Base-by-base conservation (phyloP, 768 basidiomycete species). In the Gymnopilus junonius region DNA sequence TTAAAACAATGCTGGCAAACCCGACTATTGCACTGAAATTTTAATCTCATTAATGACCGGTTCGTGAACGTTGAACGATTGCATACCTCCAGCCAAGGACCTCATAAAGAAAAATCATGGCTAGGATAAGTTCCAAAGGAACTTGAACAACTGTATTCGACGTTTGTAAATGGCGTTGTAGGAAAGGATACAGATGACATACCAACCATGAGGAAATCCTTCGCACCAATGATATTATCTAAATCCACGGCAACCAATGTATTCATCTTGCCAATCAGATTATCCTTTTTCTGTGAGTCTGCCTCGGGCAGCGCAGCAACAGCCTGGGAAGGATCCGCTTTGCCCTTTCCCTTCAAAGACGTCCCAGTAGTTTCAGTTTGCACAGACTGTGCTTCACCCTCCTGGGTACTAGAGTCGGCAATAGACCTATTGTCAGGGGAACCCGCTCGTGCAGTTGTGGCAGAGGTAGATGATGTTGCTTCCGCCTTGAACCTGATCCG, bases 211-310 rank as follows among this genome's bases (percentile, higher is more conserved):
- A 80, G 60, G 62, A 81, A 77, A 62, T 81, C 75, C 21, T 77
- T 73, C 3, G 76, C 73, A n/a, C 69, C 68, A 12, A 71, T 67
- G 42, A 83, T 79, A 58, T 76, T 77, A 32, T 67, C 70, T 57
- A 82, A 46, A 73, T 94, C 92, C 3, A 88, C 87, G 5, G 90
- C 85, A 53, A 92, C 84, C 5, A 93, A 75, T 53, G 92, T 93
- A 71, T 90, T 93, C 71, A 93, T 88, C 70, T 87, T 90, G 8
- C 92, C 92, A 42, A 87, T 83, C 23, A 91, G 74, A 66, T 88
- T 87, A 21, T 76, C 77, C 15, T 76, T 73, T 50, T 76, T 57
- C 11, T 32, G 14, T 11, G 17, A 14, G 12, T 46, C 42, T 23
- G 31, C 55, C 4, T 42, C n/a, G 5, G 21, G 17, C 21, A 27